Conservation (phyloP, 345 rosid genomes). For the Aurinia saxatilis region DNA sequence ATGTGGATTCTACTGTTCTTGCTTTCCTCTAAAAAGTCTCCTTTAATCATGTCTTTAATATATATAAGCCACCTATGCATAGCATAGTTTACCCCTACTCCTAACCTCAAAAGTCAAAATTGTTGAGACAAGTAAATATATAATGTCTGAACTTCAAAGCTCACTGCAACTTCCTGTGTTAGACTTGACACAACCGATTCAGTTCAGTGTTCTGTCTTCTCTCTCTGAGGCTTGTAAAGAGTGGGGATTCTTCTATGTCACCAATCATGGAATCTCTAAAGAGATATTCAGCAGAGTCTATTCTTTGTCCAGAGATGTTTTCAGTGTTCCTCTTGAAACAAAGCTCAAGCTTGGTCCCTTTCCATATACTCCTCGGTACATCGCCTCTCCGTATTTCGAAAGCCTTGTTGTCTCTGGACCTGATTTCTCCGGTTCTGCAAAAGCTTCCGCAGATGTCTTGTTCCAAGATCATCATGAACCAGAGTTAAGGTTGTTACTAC, state of each 20-base stretch:
- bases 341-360: constrained; percentile 64
- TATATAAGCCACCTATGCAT: constrained; percentile 11
- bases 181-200: constrained; percentile 50
- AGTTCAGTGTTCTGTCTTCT: constrained; percentile 33
- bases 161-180: constrained; percentile 54
- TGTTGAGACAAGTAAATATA: not conserved
- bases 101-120: not conserved
- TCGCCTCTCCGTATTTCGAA: constrained; percentile 80
- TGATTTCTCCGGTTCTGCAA: constrained; percentile 50
- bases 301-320: constrained; percentile 38
- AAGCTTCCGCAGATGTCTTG: constrained; percentile 46
- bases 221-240: constrained; percentile 59
- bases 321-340: constrained; percentile 41
- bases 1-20: constrained; percentile 1
- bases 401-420: constrained; percentile 66
- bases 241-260: constrained; percentile 69
- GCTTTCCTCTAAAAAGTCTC: not conserved
- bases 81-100: constrained; percentile 19
- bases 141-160: constrained; percentile 37
- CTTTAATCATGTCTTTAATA: not conserved
- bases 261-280: constrained; percentile 58
- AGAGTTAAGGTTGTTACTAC: constrained; percentile 38
- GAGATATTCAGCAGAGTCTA: constrained; percentile 32
- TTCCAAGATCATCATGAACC: constrained; percentile 34
- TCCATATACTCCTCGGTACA: constrained; percentile 60